A percentile compares a stretch with the other conserved stretches of the same genome.
These are phyloP conservation scores for Dacryopinax primogenitus DNA, from an alignment of 768 basidiomycete genomes.

Conservation along the genomic window DNA sequence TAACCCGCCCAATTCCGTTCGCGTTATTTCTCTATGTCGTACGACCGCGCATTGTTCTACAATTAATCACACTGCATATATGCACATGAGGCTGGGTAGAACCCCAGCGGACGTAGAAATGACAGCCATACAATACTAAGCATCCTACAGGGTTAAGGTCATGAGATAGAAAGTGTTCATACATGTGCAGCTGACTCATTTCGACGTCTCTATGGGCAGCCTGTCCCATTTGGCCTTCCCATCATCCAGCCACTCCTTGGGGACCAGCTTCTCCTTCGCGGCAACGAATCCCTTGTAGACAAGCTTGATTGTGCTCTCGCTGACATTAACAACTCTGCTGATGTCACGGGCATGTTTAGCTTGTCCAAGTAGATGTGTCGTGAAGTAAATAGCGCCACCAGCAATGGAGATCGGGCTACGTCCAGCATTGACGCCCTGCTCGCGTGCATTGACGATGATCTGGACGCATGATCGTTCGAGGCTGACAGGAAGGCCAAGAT, in stretches of 20 bases:
- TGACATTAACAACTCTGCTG: slow-evolving; percentile 80
- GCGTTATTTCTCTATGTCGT: background rate
- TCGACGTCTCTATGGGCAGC: slow-evolving; percentile 14
- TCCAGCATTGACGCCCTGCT: slow-evolving; percentile 82
- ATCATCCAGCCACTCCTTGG: slow-evolving; percentile 73
- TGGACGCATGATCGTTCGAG: slow-evolving; percentile 74
- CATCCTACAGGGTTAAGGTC: slow-evolving; percentile 7
- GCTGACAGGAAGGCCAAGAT: slow-evolving; percentile 69
- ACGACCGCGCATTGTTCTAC: background rate
- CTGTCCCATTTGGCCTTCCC: slow-evolving; percentile 27
- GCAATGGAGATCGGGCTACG: slow-evolving; percentile 96
- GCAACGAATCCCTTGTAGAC: slow-evolving; percentile 69
- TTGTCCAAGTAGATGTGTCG: slow-evolving; percentile 66
- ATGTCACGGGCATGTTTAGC: slow-evolving; percentile 72
- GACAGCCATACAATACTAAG: slow-evolving; percentile 6
- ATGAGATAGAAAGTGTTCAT: background rate
- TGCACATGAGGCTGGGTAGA: background rate
- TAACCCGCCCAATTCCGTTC: background rate
- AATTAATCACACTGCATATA: slow-evolving; percentile 5
- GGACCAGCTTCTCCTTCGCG: slow-evolving; percentile 65
- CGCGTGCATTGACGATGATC: slow-evolving; percentile 65
- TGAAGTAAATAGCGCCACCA: slow-evolving; percentile 92
- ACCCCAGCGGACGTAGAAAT: background rate
- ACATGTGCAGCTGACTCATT: background rate
- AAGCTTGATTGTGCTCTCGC: slow-evolving; percentile 88